phyloP scores from a whole-genome alignment of 352 stramenopile genomes.

The Pythium phragmitis region DNA sequence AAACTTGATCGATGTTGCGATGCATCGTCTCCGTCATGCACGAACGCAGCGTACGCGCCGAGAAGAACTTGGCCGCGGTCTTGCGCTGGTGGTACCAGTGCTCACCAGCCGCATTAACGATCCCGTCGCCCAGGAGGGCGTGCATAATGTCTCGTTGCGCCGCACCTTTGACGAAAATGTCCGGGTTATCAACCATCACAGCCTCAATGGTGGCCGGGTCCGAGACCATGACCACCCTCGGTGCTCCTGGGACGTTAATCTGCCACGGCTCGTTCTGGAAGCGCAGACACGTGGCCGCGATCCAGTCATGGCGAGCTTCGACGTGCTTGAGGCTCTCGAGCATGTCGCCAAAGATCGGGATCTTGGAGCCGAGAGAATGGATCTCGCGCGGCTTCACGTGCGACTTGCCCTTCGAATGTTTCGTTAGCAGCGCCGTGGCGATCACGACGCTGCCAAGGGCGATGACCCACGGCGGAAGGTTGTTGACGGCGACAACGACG shows the following conservation, averaged over 20 bases:
- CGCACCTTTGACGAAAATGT: constrained; percentile 29
- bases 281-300: too few relatives aligned
- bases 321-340: not conserved
- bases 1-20: constrained; percentile 11
- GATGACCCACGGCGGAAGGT: not conserved
- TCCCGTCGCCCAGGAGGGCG: constrained; percentile 26
- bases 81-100: constrained; percentile 27
- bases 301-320: too few relatives aligned
- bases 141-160: constrained; percentile 16
- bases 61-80: constrained; percentile 34
- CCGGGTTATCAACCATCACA: constrained; percentile 30
- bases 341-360: too few relatives aligned
- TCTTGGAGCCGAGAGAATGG: too few relatives aligned
- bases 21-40: constrained; percentile 22
- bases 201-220: constrained; percentile 26
- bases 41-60: constrained; percentile 23
- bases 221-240: constrained; percentile 16
- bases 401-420: not conserved
- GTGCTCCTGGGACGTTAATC: constrained; percentile 15
- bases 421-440: not conserved
- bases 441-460: not conserved
- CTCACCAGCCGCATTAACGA: constrained; percentile 28
- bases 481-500: not conserved
- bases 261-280: constrained; percentile 20
- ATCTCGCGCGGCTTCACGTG: too few relatives aligned